A percentile compares a stretch with the other conserved stretches of the same genome.
phyloP scores from a whole-genome alignment of 2,329 filamentous ascomycete genomes.

The Sporothrix euskadiensis region DNA sequence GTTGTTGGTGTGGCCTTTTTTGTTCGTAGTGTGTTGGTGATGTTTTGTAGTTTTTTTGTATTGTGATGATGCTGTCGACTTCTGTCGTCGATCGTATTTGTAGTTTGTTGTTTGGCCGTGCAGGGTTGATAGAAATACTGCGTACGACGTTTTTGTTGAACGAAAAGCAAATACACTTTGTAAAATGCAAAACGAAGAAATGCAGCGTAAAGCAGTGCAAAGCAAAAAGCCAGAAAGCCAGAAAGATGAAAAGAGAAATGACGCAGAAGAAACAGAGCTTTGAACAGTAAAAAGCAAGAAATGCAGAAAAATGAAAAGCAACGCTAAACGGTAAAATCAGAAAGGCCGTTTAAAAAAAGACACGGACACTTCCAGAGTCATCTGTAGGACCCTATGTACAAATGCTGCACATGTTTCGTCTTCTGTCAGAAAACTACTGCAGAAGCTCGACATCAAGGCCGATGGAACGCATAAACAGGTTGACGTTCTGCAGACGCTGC shows the following conservation, averaged over 20 bases:
- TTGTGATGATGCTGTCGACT: neutral
- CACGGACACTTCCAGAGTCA: slow-evolving; percentile 27
- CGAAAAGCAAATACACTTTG: neutral
- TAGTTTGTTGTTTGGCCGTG: neutral
- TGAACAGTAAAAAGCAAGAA: neutral
- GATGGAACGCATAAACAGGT: slow-evolving; percentile 97
- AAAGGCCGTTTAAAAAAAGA: slow-evolving; percentile 31
- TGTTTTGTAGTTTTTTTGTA: slow-evolving; percentile 2
- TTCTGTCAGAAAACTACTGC: slow-evolving; percentile 36
- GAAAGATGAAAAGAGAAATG: neutral
- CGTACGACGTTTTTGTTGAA: neutral
- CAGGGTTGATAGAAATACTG: slow-evolving; percentile 3
- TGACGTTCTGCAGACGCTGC: slow-evolving; percentile 85
- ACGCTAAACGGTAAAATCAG: slow-evolving; percentile 26
- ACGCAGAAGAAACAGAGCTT: neutral
- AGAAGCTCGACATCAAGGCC: slow-evolving; percentile 90
- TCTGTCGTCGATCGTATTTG: neutral
- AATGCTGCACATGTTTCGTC: too few relatives aligned
- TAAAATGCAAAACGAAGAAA: neutral
- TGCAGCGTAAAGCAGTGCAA: neutral
- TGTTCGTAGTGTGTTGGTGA: neutral
- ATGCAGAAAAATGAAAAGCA: neutral
- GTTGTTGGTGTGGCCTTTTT: neutral
- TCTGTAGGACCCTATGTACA: neutral
- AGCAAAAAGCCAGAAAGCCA: neutral